Conservation (phyloP, 129 eudicot genomes). For the Erigeron canadensis region DNA sequence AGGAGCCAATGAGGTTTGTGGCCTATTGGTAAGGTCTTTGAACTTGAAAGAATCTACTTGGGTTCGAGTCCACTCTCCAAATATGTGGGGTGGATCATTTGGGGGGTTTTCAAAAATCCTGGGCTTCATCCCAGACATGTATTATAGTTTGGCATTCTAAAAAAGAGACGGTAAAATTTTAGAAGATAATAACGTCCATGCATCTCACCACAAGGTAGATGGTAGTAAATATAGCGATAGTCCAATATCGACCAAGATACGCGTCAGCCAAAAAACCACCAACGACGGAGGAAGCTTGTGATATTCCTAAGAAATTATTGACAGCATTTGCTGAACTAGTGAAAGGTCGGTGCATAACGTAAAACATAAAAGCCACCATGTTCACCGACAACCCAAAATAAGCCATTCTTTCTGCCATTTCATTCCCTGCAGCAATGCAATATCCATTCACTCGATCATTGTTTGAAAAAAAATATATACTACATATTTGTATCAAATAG, state of each 20-base stretch:
- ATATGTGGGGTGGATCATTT: too few species aligned
- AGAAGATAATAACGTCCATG: too few species aligned
- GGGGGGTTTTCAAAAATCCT: too few species aligned
- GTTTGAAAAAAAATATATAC: not conserved
- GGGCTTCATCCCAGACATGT: too few species aligned
- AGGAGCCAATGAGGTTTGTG: too few species aligned
- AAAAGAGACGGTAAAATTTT: too few species aligned
- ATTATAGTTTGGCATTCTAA: too few species aligned
- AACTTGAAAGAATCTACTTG: too few species aligned
- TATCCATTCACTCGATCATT: not conserved
- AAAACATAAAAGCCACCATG: conserved; percentile 96
- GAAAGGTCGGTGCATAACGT: conserved; percentile 91
- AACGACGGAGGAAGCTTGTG: conserved; percentile 83
- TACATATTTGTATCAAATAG: not conserved
- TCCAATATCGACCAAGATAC: conserved; percentile 95
- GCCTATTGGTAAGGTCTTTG: too few species aligned
- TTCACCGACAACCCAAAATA: conserved; percentile 89
- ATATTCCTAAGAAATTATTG: conserved; percentile 81
- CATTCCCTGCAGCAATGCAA: conserved; percentile 59
- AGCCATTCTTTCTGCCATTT: conserved; percentile 99
- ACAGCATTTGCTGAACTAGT: conserved; percentile 92
- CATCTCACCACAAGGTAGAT: conserved; percentile 79
- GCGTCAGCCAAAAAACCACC: conserved; percentile 96
- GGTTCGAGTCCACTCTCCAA: too few species aligned
- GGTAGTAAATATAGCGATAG: conserved; percentile 90